Conservation (phyloP, 164 flowering plant species). For the Magnolia sinica region DNA sequence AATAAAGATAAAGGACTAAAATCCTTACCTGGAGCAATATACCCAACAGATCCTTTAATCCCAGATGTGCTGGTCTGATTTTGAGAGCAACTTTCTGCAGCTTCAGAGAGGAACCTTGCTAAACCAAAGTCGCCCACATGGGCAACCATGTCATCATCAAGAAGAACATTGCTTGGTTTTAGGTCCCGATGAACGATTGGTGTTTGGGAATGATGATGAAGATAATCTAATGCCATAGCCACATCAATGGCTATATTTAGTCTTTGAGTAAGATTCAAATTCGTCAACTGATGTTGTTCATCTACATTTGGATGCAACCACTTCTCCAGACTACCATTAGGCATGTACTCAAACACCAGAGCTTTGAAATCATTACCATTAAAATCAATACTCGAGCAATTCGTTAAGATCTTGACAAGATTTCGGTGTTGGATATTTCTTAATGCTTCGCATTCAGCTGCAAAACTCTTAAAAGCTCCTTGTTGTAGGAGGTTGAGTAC, state of each 20-base stretch:
- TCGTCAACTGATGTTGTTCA: neutral
- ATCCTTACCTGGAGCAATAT: conserved; percentile 27
- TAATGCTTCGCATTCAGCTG: conserved; percentile 30
- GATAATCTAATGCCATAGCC: conserved; percentile 28
- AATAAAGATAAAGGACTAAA: neutral
- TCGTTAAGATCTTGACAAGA: conserved; percentile 25
- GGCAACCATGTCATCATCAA: conserved; percentile 28
- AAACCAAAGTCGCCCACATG: conserved; percentile 30
- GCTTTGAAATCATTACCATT: conserved; percentile 34
- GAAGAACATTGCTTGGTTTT: conserved; percentile 35
- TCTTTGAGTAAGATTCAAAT: conserved; percentile 7
- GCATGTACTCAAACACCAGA: conserved; percentile 24
- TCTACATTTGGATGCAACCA: conserved; percentile 18
- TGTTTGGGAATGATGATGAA: conserved; percentile 22
- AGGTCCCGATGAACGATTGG: conserved; percentile 28
- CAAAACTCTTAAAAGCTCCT: conserved; percentile 33
- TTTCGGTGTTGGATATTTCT: conserved; percentile 28
- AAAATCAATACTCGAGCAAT: conserved; percentile 31
- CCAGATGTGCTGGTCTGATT: conserved; percentile 12
- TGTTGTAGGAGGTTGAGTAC: conserved; percentile 27
- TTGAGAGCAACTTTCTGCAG: neutral
- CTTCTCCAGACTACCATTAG: conserved; percentile 30
- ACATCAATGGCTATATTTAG: conserved; percentile 25
- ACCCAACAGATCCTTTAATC: conserved; percentile 24
- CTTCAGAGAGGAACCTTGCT: conserved; percentile 13